Conservation (phyloP, 2,329 filamentous ascomycete genomes). For the Endocalyx cinctus region DNA sequence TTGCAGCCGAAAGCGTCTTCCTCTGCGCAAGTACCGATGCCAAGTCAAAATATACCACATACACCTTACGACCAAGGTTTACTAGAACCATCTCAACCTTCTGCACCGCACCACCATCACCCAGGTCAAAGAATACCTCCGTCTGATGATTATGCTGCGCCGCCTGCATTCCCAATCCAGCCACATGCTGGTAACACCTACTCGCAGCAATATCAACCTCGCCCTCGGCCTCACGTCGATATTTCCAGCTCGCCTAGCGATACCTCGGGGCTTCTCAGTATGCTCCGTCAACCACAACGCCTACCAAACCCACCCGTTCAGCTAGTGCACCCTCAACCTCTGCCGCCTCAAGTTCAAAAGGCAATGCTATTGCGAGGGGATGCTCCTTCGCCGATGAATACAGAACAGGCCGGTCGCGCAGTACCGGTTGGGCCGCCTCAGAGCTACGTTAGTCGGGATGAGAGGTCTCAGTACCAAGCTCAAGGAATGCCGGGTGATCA, state of each 20-base stretch:
- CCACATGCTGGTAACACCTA: conserved; percentile 11
- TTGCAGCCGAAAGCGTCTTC: conserved; percentile 36
- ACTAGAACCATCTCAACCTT: conserved; percentile 46
- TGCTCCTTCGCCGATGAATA: conserved; percentile 30
- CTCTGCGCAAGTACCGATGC: conserved; percentile 17
- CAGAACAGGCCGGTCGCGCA: conserved; percentile 17
- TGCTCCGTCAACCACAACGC: conserved; percentile 20
- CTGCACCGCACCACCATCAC: conserved; percentile 54
- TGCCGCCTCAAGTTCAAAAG: conserved; percentile 53
- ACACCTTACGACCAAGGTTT: conserved; percentile 53
- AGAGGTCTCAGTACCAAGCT: conserved; percentile 11
- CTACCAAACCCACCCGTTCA: conserved; percentile 25
- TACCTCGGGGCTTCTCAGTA: conserved; percentile 10
- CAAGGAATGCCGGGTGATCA: conserved; percentile 5
- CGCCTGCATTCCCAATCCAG: conserved; percentile 46
- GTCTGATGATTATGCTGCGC: conserved; percentile 40
- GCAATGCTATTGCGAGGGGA: conserved; percentile 42
- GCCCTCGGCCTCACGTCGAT: conserved; percentile 21
- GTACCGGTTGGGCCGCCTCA: conserved; percentile 11
- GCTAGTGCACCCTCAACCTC: conserved; percentile 43
- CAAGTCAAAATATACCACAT: conserved; percentile 8
- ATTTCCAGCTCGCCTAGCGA: conserved; percentile 16
- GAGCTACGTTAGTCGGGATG: conserved; percentile 13
- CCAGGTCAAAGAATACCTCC: conserved; percentile 42
- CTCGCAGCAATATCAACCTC: conserved; percentile 1